Conservation (phyloP, 164 flowering plant genomes). For the Magnolia changhungtana region DNA sequence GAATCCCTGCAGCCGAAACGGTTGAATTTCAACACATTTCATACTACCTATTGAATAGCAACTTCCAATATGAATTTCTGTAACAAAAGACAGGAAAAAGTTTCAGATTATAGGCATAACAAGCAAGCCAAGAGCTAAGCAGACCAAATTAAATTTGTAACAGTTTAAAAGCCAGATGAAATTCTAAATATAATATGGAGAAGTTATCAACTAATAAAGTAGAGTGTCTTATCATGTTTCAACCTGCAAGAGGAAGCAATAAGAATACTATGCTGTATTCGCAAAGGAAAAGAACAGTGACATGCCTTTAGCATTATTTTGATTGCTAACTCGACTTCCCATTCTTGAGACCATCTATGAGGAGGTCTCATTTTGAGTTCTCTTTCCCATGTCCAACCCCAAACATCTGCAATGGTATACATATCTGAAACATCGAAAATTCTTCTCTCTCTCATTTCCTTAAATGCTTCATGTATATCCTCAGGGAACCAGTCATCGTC, state of each 20-base stretch:
- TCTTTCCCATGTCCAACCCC: conserved; percentile 99
- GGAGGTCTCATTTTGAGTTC: conserved; percentile 69
- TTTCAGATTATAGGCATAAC: no score
- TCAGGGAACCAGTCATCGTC: conserved; percentile 94
- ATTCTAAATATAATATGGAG: neutral
- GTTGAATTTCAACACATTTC: no score
- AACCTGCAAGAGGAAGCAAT: neutral
- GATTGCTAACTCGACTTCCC: conserved; percentile 95
- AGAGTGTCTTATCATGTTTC: neutral
- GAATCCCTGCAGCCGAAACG: no score
- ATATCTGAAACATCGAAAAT: conserved; percentile 85
- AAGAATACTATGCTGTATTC: neutral
- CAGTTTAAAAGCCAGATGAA: no score
- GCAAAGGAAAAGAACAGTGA: conserved; percentile 4
- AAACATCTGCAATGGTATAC: conserved; percentile 92
- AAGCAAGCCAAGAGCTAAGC: no score
- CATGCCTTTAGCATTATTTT: conserved; percentile 77
- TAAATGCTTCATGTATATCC: conserved; percentile 75
- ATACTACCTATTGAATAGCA: no score
- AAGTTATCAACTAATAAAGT: neutral
- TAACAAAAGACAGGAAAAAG: no score
- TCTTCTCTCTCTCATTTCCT: conserved; percentile 74
- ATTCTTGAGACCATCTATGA: conserved; percentile 84
- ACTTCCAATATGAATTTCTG: no score
- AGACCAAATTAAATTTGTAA: no score